Evolutionary conservation across 192 early-diverging fungal genomes (phyloP), one percentile per base, ranked within the genome.

Genomic region (Coemansia sp.): DNA sequence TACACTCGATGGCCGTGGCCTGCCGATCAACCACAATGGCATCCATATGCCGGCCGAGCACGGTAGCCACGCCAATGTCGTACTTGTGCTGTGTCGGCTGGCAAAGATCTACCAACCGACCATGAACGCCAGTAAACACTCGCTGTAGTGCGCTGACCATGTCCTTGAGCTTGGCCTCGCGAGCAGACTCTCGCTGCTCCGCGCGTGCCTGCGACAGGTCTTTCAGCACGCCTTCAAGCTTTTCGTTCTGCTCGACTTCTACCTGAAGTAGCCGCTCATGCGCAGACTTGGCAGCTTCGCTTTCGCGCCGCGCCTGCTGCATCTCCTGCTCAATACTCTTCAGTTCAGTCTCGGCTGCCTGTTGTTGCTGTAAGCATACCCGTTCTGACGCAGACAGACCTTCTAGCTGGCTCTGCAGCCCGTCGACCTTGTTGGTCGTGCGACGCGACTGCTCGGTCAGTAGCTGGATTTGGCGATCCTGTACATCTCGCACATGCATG

Each of bases 1-100:
- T 97, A 62, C 97, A 99, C 53, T 97, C 93, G 40, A 96, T 88
- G 5, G 93, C 97, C 0, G 87, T 96, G 65, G 86, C 82, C 71
- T 97, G 84, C 39, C 81, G 84, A 56, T 97, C 96, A 3, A 98
- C 96, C 3, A 98, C 88, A 56, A 99, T 89, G 5, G 97, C 84
- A 55, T 99, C 97, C 77, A 96, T 81, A 56, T 96, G 89, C 26
- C 90, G 80, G 5, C 96, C 96, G 8, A 99, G 75, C 28, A 92
- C 88, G 3, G 92, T 89, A 0, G 92, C 86, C 1, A 95, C 84
- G 5, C 93, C 91, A 0, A 82, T 58, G 43, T 93, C 90, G 67
- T 93, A 97, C 66, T 96, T 93, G 41, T 90, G 80, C 62, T 98
- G 93, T 11, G 85, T 94, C 5, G 97, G 94, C 53, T 87, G 85